phyloP scores from a whole-genome alignment of 208 protist genomes.

The Balamuthia mandrillaris region DNA sequence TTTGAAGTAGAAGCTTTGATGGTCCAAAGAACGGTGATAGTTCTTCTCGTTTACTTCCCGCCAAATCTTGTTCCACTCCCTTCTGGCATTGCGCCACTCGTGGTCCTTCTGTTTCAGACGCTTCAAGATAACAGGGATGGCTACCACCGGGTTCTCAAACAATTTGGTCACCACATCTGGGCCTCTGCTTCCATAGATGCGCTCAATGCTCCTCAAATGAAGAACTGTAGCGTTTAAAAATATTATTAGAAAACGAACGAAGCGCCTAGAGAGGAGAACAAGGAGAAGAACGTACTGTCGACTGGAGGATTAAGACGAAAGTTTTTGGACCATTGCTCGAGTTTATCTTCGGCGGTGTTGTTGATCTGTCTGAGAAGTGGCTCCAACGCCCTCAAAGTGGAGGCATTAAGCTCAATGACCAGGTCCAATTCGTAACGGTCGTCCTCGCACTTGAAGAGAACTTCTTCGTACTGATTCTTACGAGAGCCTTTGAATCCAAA shows the following conservation, averaged over 20 bases:
- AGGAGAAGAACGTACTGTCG: background rate
- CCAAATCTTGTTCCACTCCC: constrained; percentile 77
- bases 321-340: constrained; percentile 5
- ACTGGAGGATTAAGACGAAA: background rate
- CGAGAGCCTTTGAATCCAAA: constrained; percentile 60
- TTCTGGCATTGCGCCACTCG: constrained; percentile 67
- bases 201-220: constrained; percentile 64
- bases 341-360: constrained; percentile 15
- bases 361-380: constrained; percentile 56
- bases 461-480: constrained; percentile 77
- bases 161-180: constrained; percentile 53
- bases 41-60: constrained; percentile 73
- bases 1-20: constrained; percentile 71
- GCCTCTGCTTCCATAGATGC: constrained; percentile 69
- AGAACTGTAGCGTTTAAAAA: constrained; percentile 2
- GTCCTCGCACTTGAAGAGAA: constrained; percentile 70
- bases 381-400: constrained; percentile 71
- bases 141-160: constrained; percentile 18
- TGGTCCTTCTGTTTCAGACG: constrained; percentile 76
- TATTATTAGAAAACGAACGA: background rate
- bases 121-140: constrained; percentile 71
- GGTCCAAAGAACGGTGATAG: constrained; percentile 68
- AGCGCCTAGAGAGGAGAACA: background rate
- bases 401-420: constrained; percentile 69
- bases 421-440: constrained; percentile 69